Base-by-base conservation (phyloP, 306 rosid species). In the Hippophae rhamnoides region DNA sequence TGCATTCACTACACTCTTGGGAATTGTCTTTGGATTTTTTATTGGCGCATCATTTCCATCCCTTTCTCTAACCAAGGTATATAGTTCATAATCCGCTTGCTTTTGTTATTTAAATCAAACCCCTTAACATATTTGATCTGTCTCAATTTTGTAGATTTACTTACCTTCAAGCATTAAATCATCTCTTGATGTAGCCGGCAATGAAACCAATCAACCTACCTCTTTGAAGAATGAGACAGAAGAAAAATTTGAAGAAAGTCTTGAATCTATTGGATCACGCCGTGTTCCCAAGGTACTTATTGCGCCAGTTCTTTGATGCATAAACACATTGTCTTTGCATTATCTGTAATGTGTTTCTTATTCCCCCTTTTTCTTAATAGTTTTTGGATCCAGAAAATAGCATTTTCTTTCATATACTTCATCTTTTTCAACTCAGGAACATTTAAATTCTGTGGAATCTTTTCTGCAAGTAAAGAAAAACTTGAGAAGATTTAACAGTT, bases 21-120 rank as follows among this genome's bases (percentile, higher is more conserved):
- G 97, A 66, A 68, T 82, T 58, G 73, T 80, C 59, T 77, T 93
- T 64, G 99, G 99, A 42, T 82, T 82, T 72, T 82, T 79, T 67
- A 47, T 88, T 67, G 99, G 99, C 43, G 69, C 81, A 72, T 86
- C 97, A 43, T 56, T 88, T 73, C 89, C 90, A 52, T 62, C 82
- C 8, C 50, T 58, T 26, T 78, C 86, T 73, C 66, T 88, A 60
- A 72, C 47, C 41, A 85, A 82, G 97, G 97, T 93, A 78, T 70
- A 41, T 61, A 54, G 61, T 12, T 31, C 56, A 53, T 49, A 47
- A 8, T 75, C 49, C 23, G 13, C 13, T 10, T 51, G 67, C 23
- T 18, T 38, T 18, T 40, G 38, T 6, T 58, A 42, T 54, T 47
- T 54, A 18, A 51, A 67, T 52, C 47, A 43, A 53, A 13, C 57